A percentile compares a stretch with the other conserved stretches of the same genome.
Evolutionary conservation across 2,329 filamentous ascomycete genomes (phyloP).

Genomic region (Ilyonectria destructans): DNA sequence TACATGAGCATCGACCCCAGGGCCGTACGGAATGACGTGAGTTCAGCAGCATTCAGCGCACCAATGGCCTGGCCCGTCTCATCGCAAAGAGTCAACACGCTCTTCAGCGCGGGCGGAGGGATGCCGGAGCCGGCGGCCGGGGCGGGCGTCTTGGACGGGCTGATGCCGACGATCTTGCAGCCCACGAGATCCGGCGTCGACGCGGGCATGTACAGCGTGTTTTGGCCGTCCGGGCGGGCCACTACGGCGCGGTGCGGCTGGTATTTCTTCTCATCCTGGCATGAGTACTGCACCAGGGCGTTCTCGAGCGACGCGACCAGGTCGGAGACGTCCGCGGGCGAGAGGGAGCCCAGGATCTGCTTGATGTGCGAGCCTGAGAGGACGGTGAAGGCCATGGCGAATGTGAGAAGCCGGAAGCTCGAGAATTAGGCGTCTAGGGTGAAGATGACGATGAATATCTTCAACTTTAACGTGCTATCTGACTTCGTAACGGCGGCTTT

Average conservation of each 20-base stretch:
- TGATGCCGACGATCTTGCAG: constrained; percentile 73
- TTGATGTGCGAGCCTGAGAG: constrained; percentile 45
- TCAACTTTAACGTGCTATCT: neutral
- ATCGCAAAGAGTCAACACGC: constrained; percentile 74
- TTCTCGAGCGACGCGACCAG: constrained; percentile 39
- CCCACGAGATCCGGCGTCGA: constrained; percentile 73
- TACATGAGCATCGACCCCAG: constrained; percentile 76
- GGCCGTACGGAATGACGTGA: constrained; percentile 80
- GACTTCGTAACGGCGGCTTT: too few relatives aligned
- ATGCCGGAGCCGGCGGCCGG: constrained; percentile 22
- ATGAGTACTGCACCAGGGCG: constrained; percentile 66
- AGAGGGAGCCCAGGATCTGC: constrained; percentile 40
- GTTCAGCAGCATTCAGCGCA: constrained; percentile 77
- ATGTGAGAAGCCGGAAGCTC: neutral
- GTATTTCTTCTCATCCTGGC: constrained; percentile 72
- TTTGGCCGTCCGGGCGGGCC: constrained; percentile 73
- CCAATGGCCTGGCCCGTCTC: constrained; percentile 71
- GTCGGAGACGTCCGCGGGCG: constrained; percentile 35
- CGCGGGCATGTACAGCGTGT: constrained; percentile 79
- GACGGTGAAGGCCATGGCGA: constrained; percentile 46
- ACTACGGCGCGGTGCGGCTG: constrained; percentile 76
- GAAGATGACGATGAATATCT: neutral
- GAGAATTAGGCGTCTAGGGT: neutral
- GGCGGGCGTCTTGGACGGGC: constrained; percentile 37
- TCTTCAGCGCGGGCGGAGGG: constrained; percentile 59